Base-by-base conservation (phyloP, 2,329 filamentous ascomycete species). In the Simplicillium aogashimaense region DNA sequence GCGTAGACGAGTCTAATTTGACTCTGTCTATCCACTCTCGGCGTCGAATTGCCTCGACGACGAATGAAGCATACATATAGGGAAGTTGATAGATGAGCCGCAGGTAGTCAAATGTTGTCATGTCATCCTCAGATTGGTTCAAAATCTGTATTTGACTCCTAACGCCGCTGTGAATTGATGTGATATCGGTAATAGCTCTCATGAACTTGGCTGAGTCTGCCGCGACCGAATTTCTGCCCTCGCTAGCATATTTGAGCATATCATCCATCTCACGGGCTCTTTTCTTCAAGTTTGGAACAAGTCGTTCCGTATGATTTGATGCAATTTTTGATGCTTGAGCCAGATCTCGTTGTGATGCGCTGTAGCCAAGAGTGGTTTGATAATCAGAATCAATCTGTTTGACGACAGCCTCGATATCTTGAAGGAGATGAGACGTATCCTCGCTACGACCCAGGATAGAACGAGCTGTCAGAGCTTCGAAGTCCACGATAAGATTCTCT, bases 11-110 rank as follows among this genome's bases (percentile, higher is more conserved):
- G 53, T 97, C 92, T 3, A 77, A 74, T 55, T 83, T 86, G 59
- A 97, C 83, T 61, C 94, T 95, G 39, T 94, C 86, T 11, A 77
- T 78, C 89, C 92, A 98, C 61, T 95, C 89, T 29, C 81, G 81
- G 16, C 92, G 81, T 42, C 86, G 78, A 32, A 95, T 78, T 13
- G 87, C 83, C 61, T 98, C 92, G 3, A 86, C 76, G 15, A 94
- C 67, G 43, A 95, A 84, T 3, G 88, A 89, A 1, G 89, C 89
- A 57, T 97, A 98, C 51, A 94, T 80, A 42, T 83, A 82, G 0
- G 92, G 92, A 25, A 97, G 73, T 46, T 89, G 80, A 34, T 89
- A 81, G 29, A 95, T 81, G 16, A 86, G 70, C 14, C 81, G 79
- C 16, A 98, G 70, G 32, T 86, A 76, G 46, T 94, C 83, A 55